Conservation (phyloP, 345 rosid species). For the Populus euphratica region DNA sequence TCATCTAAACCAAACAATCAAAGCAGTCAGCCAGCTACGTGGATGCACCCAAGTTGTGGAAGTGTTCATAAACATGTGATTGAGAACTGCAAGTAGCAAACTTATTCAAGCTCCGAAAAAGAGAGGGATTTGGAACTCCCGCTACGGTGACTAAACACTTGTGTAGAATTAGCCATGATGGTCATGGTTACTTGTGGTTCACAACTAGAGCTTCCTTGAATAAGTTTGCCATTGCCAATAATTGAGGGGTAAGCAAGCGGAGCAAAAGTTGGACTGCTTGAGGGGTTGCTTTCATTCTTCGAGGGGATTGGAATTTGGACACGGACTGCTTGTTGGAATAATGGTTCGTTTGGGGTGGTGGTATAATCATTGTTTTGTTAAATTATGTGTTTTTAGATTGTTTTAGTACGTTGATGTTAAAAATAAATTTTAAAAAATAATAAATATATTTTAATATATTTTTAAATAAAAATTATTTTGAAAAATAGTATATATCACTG, state of each 20-base stretch:
- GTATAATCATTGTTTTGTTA: too few species aligned
- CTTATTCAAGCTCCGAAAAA: neutral
- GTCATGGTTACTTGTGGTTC: neutral
- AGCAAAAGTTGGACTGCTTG: neutral
- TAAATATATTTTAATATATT: too few species aligned
- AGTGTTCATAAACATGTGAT: neutral
- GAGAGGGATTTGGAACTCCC: neutral
- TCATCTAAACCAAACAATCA: neutral
- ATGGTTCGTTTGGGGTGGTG: too few species aligned
- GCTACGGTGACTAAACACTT: neutral
- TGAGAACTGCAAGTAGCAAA: too few species aligned
- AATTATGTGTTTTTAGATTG: too few species aligned
- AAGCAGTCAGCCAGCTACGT: neutral
- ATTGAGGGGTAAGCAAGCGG: neutral
- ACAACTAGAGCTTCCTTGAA: neutral
- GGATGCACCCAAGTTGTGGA: neutral
- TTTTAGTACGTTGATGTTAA: too few species aligned
- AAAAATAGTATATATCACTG: accelerated
- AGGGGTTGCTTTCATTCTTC: neutral
- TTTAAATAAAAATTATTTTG: too few species aligned
- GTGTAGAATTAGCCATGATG: neutral
- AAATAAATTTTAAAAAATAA: too few species aligned
- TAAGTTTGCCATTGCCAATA: neutral
- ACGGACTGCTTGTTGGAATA: neutral
- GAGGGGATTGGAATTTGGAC: neutral